Evolutionary conservation across 1,284 basidiomycete genomes (phyloP), one percentile per base, ranked within the genome.

Genomic region (Earliella scabrosa): DNA sequence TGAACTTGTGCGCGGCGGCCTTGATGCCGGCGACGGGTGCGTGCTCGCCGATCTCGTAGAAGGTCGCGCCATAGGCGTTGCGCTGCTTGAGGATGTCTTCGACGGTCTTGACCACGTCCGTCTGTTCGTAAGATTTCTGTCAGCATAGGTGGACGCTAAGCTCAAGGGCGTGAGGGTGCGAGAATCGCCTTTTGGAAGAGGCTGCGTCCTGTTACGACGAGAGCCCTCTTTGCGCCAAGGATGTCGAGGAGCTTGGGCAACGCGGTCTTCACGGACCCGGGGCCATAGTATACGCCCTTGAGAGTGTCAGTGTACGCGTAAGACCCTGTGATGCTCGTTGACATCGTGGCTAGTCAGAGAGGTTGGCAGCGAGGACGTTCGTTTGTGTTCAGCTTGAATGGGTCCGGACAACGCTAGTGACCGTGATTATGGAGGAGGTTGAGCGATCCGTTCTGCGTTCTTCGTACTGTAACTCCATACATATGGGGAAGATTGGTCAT

Each of bases 41-140:
- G 66, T 93, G 90, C 69, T 93, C 80, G 10, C 88, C 88, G 58
- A 93, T 92, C 62, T 88, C 85, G 58, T 77, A 83, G 73, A 90
- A 92, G 5, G 87, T 91, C 24, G 77, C 81, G 46, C 82, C 85
- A 66, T 83, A 86, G 14, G 82, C 83, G 56, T 78, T 70, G 58
- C 75, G 74, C 45, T 82, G 79, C 54, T 77, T 80, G 46, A 91
- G 73, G 50, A 89, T 75, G 18, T 61, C 70, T 69, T 88, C 83
- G 5, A 91, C 76, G 47, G 73, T 77, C 63, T 75, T 75, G n/a
- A 90, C 80, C 13, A 88, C 77, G 61, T 86, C 81, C 1, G 87
- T 89, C 88, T 90, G 56, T 31, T 6, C 38, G 9, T 23, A 16
- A 43, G 14, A 36, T 10, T 38, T 35, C 29, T n/a, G n/a, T n/a